Conservation (phyloP, 2,329 filamentous ascomycete genomes). For the Sporothrix mexicana region DNA sequence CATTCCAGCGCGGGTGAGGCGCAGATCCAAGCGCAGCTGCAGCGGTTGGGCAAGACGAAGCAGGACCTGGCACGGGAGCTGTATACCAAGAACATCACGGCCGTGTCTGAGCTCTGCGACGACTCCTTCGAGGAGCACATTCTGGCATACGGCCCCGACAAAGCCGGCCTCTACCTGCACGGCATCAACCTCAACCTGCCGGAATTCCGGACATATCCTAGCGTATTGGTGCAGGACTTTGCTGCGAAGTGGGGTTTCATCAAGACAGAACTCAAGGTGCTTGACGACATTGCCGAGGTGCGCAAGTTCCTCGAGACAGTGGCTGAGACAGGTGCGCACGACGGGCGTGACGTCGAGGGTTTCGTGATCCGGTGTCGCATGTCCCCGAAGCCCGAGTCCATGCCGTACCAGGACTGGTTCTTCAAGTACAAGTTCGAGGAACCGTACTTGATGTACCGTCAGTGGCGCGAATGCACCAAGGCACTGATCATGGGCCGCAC, state of each 20-base stretch:
- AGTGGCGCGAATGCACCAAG: constrained; percentile 98
- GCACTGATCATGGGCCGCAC: constrained; percentile 76
- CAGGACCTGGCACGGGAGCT: constrained; percentile 78
- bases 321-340: constrained; percentile 86
- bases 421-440: constrained; percentile 99
- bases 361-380: constrained; percentile 92
- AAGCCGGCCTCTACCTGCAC: constrained; percentile 91
- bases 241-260: constrained; percentile 93
- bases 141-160: constrained; percentile 80
- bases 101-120: constrained; percentile 94
- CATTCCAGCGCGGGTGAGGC: constrained; percentile 84
- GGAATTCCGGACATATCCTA: constrained; percentile 85
- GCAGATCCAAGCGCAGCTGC: constrained; percentile 81
- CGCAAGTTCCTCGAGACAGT: constrained; percentile 81
- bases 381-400: constrained; percentile 55
- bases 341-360: constrained; percentile 91
- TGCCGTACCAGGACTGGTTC: constrained; percentile 88
- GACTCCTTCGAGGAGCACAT: constrained; percentile 98
- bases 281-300: constrained; percentile 75
- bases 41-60: constrained; percentile 76
- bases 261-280: constrained; percentile 80
- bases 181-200: constrained; percentile 97
- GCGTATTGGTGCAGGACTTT: constrained; percentile 82
- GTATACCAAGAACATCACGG: constrained; percentile 82
- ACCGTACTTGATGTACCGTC: constrained; percentile 96